Evolutionary conservation across 129 eudicot species (phyloP).

Genomic region (Saposhnikovia divaricata): DNA sequence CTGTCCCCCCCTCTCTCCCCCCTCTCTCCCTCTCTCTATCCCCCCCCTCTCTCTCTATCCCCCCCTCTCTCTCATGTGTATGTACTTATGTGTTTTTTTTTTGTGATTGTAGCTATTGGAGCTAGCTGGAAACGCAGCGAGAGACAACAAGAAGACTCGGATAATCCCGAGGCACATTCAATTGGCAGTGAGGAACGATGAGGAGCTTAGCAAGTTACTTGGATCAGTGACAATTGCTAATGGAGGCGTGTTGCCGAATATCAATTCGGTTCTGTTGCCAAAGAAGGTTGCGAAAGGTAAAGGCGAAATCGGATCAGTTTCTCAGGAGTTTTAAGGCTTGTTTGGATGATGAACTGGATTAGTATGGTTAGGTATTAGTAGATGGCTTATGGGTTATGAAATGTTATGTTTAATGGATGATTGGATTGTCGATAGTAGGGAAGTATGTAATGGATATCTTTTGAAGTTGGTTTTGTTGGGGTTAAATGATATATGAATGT

Average conservation of each 20-base stretch:
- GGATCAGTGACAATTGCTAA: constrained; percentile 59
- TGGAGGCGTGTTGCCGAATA: constrained; percentile 64
- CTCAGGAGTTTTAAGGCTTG: constrained; percentile 48
- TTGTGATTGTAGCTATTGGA: constrained; percentile 40
- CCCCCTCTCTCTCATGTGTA: background rate
- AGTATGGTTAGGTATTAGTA: background rate
- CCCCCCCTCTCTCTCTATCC: too few species aligned
- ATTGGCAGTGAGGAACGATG: constrained; percentile 69
- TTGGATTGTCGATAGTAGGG: background rate
- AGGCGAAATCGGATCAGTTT: constrained; percentile 43
- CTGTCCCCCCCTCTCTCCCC: background rate
- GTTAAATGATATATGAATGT: background rate
- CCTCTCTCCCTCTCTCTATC: background rate
- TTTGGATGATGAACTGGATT: background rate
- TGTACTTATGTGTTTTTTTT: background rate
- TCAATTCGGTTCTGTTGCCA: constrained; percentile 38
- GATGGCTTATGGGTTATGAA: background rate
- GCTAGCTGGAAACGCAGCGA: constrained; percentile 68
- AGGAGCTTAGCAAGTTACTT: constrained; percentile 55
- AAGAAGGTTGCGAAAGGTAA: constrained; percentile 32
- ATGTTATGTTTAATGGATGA: background rate
- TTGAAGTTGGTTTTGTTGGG: background rate
- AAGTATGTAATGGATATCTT: background rate
- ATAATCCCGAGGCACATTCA: constrained; percentile 64
- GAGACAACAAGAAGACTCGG: constrained; percentile 57